Base-by-base conservation (phyloP, 2,329 filamentous ascomycete species). In the Epichloe uncinata region DNA sequence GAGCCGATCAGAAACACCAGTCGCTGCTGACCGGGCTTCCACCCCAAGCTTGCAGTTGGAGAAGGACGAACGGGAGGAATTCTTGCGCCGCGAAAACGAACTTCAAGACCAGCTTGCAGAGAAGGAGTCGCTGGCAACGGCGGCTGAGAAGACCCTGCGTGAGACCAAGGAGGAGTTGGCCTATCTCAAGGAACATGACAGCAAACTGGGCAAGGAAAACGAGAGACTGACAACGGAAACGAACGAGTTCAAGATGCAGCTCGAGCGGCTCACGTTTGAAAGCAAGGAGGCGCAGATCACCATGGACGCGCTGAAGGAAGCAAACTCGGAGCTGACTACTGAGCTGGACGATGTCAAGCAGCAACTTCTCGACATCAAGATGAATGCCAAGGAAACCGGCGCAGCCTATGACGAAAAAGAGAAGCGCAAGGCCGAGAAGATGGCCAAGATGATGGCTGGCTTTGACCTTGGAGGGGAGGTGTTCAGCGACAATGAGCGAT, bases 391-490 rank as follows among this genome's bases (percentile, higher is more conserved):
- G 71, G 93, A 97, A 70, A 91, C 86, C 1, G 89, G 81, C 42
- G 89, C 89, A 8, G 84, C 88, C 15, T 72, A 94, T 18, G 91
- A 97, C 59, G 93, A 97, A 69, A 98, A 98, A 75, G 94, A 97
- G 70, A 91, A 89, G 75, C 90, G 89, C 72, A 98, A 98, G 77
- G 88, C 90, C 1, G 93, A 98, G 71, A 93, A 94, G 70, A 98
- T 98, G 93, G 93, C 93, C 42, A 87, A 96, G 77, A 98, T 98
- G 93, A 96, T 98, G 91, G 93, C 93, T 52, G 89, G 91, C 3
- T 97, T 98, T 60, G 91, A 98, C 61, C 79, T 98, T 35, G 91
- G 89, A 42, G 84, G 90, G 84, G 90, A 96, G 51, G 83, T 94
- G 34, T 95, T 97, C 66, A 95, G 89, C 57, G 86, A 93, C 52